Evolutionary conservation across 192 early-diverging fungal genomes (phyloP).

Genomic region (Entomortierella lignicola): DNA sequence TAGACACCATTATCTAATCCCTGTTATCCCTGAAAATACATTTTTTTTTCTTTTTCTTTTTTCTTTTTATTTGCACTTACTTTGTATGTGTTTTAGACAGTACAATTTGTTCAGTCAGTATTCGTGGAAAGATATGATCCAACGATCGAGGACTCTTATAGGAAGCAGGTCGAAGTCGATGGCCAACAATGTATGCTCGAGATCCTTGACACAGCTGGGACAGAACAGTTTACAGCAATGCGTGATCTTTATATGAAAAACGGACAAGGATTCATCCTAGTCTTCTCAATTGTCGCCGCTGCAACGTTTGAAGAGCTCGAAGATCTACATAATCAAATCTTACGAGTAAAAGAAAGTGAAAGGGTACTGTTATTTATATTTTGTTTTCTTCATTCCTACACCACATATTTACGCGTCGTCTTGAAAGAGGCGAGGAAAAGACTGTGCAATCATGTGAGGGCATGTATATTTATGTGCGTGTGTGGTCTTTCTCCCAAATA

Average conservation of each 20-base stretch:
- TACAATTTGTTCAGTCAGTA: conserved; percentile 92
- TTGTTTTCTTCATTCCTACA: background rate
- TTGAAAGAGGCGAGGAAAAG: no score
- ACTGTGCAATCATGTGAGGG: no score
- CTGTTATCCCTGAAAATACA: background rate
- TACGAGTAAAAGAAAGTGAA: conserved; percentile 84
- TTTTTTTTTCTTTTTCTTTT: background rate
- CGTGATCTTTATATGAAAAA: conserved; percentile 92
- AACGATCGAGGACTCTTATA: conserved; percentile 93
- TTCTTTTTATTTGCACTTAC: background rate
- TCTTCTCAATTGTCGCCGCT: conserved; percentile 82
- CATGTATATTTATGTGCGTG: no score
- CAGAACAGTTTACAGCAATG: conserved; percentile 73
- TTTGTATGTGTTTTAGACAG: conserved; percentile 61
- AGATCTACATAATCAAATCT: conserved; percentile 77
- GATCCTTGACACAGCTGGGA: conserved; percentile 93
- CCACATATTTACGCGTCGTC: no score
- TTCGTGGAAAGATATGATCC: conserved; percentile 96
- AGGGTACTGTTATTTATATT: conserved; percentile 38
- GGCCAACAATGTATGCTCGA: conserved; percentile 85
- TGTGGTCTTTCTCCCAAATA: no score
- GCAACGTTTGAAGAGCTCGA: conserved; percentile 83
- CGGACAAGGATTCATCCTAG: conserved; percentile 90
- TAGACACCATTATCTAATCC: background rate
- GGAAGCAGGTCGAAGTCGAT: conserved; percentile 89